Evolutionary conservation across 1,284 basidiomycete genomes (phyloP).

Genomic region (Rhodofomes roseus): DNA sequence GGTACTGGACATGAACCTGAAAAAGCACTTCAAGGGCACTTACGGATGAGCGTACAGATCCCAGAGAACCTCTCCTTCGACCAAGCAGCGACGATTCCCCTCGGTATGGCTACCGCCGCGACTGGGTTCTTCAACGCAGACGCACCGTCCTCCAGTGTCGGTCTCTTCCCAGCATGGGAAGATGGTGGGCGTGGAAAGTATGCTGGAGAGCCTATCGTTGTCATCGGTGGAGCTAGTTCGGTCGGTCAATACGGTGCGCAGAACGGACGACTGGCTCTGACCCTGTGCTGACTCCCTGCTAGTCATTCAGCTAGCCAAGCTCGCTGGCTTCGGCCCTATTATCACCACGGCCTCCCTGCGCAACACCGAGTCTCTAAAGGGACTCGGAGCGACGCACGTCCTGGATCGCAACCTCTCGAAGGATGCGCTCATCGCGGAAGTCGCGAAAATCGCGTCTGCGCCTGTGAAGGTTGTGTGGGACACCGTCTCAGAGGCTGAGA

Average conservation of each 20-base stretch:
- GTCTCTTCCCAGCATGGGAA: conserved; percentile 18
- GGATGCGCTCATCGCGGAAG: conserved; percentile 13
- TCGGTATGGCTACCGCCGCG: conserved; percentile 7
- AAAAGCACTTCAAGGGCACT: background rate
- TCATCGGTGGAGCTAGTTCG: conserved; percentile 32
- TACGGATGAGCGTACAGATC: background rate
- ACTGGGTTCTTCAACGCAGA: conserved; percentile 4
- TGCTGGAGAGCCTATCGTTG: conserved; percentile 25
- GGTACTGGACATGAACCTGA: background rate
- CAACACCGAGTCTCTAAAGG: conserved; percentile 29
- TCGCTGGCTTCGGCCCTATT: conserved; percentile 33
- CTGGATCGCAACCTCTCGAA: conserved; percentile 26
- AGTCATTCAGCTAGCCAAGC: conserved; percentile 31
- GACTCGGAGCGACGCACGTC: conserved; percentile 34
- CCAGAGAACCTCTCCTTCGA: conserved; percentile 4
- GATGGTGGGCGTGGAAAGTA: conserved; percentile 27
- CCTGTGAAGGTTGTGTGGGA: conserved; percentile 25
- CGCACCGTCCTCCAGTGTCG: conserved; percentile 6
- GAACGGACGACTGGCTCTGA: background rate
- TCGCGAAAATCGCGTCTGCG: conserved; percentile 14
- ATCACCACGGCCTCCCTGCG: conserved; percentile 32
- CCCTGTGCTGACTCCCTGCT: background rate
- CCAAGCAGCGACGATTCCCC: conserved; percentile 9
- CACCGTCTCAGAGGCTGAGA: conserved; percentile 20
- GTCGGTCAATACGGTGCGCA: conserved; percentile 29